These are phyloP conservation scores for Hypoxylon sp. DNA, from an alignment of 2,329 filamentous ascomycete species.

Conservation along the genomic window DNA sequence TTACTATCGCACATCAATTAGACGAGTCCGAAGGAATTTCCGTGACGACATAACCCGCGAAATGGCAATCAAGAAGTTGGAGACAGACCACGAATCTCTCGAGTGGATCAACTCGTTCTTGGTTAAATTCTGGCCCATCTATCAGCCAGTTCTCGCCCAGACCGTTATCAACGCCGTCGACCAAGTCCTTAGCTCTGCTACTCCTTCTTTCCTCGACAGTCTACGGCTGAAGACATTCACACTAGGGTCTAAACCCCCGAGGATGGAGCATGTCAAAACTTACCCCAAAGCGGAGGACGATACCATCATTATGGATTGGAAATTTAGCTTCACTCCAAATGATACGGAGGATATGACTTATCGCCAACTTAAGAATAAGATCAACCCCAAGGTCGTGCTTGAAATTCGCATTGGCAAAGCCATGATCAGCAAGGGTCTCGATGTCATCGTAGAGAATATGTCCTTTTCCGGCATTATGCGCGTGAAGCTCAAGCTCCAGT, in stretches of 20 bases:
- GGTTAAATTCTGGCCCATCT: slow-evolving; percentile 99
- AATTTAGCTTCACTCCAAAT: slow-evolving; percentile 98
- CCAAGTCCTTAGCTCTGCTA: slow-evolving; percentile 92
- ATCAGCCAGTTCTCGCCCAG: slow-evolving; percentile 89
- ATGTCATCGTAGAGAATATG: slow-evolving; percentile 98
- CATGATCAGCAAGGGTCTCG: slow-evolving; percentile 94
- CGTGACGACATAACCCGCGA: slow-evolving; percentile 92
- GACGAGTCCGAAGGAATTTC: slow-evolving; percentile 93
- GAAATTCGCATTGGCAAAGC: slow-evolving; percentile 96
- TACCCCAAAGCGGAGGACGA: slow-evolving; percentile 97
- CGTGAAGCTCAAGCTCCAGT: slow-evolving; percentile 95
- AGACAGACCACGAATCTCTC: slow-evolving; percentile 89
- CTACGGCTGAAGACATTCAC: slow-evolving; percentile 93
- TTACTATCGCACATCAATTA: slow-evolving; percentile 95
- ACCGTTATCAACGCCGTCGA: slow-evolving; percentile 95
- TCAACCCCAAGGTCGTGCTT: slow-evolving; percentile 95
- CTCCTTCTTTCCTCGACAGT: slow-evolving; percentile 91
- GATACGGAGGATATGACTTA: slow-evolving; percentile 91
- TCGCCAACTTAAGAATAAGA: slow-evolving; percentile 89
- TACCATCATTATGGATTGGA: slow-evolving; percentile 98
- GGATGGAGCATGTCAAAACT: slow-evolving; percentile 97
- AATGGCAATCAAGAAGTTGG: slow-evolving; percentile 84
- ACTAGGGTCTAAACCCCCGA: slow-evolving; percentile 91
- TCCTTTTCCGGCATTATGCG: slow-evolving; percentile 95
- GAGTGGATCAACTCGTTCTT: slow-evolving; percentile 99